Evolutionary conservation across 164 flowering plant species (phyloP).

Genomic region (Annona cherimola): DNA sequence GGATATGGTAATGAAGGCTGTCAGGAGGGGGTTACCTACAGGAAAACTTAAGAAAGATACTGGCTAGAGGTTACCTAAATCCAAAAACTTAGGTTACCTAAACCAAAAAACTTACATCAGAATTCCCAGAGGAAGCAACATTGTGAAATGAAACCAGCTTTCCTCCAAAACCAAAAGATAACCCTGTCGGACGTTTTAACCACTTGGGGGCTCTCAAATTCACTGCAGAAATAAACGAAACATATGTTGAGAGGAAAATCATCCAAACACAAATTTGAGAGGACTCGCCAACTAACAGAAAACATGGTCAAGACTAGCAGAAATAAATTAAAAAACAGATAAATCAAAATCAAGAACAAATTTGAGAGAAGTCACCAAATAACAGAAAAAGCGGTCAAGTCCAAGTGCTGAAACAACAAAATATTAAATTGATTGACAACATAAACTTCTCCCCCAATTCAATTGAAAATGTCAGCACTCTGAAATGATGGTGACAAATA

Average conservation of each 20-base stretch:
- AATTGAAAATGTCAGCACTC: too few species aligned
- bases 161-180: constrained; percentile 97
- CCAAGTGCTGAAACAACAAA: background rate
- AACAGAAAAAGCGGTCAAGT: background rate
- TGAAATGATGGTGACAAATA: too few species aligned
- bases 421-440: too few species aligned
- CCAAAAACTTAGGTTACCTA: background rate
- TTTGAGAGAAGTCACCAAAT: background rate
- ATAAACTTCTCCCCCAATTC: too few species aligned
- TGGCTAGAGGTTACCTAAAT: background rate
- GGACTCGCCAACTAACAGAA: background rate
- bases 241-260: background rate
- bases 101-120: constrained; percentile 49
- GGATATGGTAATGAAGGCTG: background rate
- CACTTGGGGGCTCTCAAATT: constrained; percentile 89
- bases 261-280: background rate
- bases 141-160: constrained; percentile 80
- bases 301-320: background rate
- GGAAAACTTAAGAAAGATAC: background rate
- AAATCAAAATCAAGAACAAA: background rate
- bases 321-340: too few species aligned
- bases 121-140: constrained; percentile 33
- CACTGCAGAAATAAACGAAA: constrained; percentile 30
- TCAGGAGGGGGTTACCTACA: background rate
- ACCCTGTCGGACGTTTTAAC: constrained; percentile 88